phyloP scores from a whole-genome alignment of 345 rosid species.

The Camelina hispida region DNA sequence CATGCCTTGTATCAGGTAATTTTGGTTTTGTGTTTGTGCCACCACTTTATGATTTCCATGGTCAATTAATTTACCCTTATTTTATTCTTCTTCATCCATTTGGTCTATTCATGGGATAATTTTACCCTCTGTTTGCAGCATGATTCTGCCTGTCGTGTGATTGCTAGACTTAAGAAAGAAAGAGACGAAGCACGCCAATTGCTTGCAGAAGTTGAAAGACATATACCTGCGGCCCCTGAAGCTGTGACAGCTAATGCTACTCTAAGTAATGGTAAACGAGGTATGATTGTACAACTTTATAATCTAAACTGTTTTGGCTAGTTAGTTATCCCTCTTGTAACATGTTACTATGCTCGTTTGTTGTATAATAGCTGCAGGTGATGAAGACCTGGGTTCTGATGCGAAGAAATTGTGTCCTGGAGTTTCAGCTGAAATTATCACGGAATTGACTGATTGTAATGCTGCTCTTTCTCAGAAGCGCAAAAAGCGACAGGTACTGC shows the following conservation, averaged over 20 bases:
- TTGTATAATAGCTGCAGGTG: slow-evolving; percentile 51
- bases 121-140: slow-evolving; percentile 56
- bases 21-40: slow-evolving; percentile 3
- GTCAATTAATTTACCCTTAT: not conserved
- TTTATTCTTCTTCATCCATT: not conserved
- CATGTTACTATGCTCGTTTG: slow-evolving; percentile 4
- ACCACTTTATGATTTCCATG: slow-evolving; percentile 2
- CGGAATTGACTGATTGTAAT: slow-evolving; percentile 86
- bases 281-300: slow-evolving; percentile 40
- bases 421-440: slow-evolving; percentile 64
- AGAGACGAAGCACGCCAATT: slow-evolving; percentile 87
- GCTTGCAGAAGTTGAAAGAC: slow-evolving; percentile 83
- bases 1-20: slow-evolving; percentile 96
- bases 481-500: slow-evolving; percentile 73
- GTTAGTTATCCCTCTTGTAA: slow-evolving; percentile 11
- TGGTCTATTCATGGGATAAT: slow-evolving; percentile 5
- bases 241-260: slow-evolving; percentile 55
- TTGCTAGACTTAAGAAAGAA: slow-evolving; percentile 96
- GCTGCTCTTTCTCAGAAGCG: slow-evolving; percentile 90
- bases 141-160: slow-evolving; percentile 99
- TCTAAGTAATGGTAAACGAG: slow-evolving; percentile 88
- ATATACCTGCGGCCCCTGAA: slow-evolving; percentile 59
- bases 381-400: slow-evolving; percentile 57
- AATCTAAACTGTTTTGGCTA: not conserved
- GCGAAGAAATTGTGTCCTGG: slow-evolving; percentile 71